phyloP scores from a whole-genome alignment of 805 yeast species.

The Zygosaccharomyces siamensis region DNA sequence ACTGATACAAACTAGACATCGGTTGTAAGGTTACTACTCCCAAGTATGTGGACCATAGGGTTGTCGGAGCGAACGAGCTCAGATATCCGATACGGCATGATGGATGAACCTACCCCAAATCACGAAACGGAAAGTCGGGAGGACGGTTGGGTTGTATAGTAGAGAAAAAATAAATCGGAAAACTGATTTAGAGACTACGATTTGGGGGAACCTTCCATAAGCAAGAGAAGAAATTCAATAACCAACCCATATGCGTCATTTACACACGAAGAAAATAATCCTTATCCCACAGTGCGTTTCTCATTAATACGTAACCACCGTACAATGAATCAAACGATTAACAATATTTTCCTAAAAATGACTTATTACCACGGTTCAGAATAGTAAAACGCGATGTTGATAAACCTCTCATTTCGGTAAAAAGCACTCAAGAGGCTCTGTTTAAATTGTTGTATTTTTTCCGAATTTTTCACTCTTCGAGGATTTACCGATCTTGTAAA shows the following conservation, averaged over 20 bases:
- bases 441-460: not conserved
- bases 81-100: too few relatives aligned
- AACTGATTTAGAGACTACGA: too few relatives aligned
- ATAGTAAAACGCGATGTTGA: slow-evolving; percentile 1
- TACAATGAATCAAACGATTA: not conserved
- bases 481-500: slow-evolving; percentile 4
- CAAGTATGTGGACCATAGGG: too few relatives aligned
- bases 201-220: not conserved
- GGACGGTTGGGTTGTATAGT: too few relatives aligned
- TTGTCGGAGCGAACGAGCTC: too few relatives aligned
- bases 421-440: slow-evolving; percentile 1
- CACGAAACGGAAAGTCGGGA: too few relatives aligned
- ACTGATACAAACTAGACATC: too few relatives aligned
- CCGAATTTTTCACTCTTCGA: not conserved
- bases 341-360: not conserved
- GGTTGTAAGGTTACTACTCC: too few relatives aligned
- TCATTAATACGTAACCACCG: not conserved
- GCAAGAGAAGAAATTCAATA: not conserved
- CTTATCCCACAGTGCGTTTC: not conserved
- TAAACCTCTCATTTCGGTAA: slow-evolving; percentile 3
- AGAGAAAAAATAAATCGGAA: too few relatives aligned
- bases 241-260: not conserved
- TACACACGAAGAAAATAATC: not conserved
- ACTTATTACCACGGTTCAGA: not conserved
- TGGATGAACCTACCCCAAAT: too few relatives aligned